Percentiles rank a stretch among this genome's conserved stretches.
These are phyloP conservation scores for Calocybe gangraenosa DNA, from an alignment of 768 basidiomycete species.

Conservation along the genomic window DNA sequence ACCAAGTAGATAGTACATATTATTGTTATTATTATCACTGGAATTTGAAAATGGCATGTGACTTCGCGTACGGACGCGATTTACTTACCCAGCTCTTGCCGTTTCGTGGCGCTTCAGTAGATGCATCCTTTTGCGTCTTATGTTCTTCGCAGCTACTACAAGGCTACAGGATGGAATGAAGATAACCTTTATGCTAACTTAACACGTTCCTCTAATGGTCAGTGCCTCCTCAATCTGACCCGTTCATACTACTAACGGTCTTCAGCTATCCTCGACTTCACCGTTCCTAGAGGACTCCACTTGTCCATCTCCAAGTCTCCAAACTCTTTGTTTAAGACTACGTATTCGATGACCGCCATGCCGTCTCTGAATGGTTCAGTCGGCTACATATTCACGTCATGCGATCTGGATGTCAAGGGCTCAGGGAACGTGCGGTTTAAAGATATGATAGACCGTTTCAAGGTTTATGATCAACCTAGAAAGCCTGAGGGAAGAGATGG, in stretches of 20 bases:
- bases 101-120: neutral
- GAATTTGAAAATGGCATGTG: too few species aligned
- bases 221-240: conserved; percentile 8
- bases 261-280: conserved; percentile 88
- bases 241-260: neutral
- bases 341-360: conserved; percentile 90
- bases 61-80: too few species aligned
- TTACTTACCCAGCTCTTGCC: neutral
- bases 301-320: conserved; percentile 85
- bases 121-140: conserved; percentile 90
- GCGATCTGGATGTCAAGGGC: conserved; percentile 66
- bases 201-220: conserved; percentile 86
- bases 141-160: conserved; percentile 86
- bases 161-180: conserved; percentile 94
- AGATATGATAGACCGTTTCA: conserved; percentile 87
- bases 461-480: conserved; percentile 76
- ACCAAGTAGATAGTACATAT: too few species aligned
- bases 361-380: conserved; percentile 90
- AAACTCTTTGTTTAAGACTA: conserved; percentile 83
- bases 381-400: conserved; percentile 91
- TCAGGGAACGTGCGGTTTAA: conserved; percentile 78
- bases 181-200: conserved; percentile 91
- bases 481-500: conserved; percentile 76
- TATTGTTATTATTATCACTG: too few species aligned
- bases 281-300: conserved; percentile 76